These are phyloP conservation scores for Rhododendron mucronatum DNA, from an alignment of 148 eudicot species.

Conservation along the genomic window DNA sequence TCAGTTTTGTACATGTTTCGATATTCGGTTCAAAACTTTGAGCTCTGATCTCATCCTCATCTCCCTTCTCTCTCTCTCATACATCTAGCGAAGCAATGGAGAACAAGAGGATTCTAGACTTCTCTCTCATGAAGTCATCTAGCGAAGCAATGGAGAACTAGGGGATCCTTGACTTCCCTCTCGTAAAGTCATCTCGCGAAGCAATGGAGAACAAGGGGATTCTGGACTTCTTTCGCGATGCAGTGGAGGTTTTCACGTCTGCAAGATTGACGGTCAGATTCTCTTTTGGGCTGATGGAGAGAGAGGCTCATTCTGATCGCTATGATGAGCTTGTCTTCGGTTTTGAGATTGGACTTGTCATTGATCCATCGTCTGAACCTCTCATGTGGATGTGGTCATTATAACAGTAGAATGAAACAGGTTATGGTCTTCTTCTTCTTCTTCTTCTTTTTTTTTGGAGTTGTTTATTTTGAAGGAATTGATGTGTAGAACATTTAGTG, in stretches of 20 bases:
- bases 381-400: neutral
- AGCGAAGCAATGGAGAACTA: no score
- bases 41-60: neutral
- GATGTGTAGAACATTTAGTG: no score
- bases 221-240: neutral
- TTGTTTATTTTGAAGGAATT: no score
- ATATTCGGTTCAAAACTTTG: neutral
- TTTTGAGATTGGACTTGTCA: neutral
- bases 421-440: no score
- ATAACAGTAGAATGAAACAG: neutral
- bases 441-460: no score
- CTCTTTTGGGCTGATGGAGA: neutral
- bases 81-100: no score
- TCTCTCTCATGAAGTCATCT: neutral
- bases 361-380: neutral
- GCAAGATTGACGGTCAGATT: neutral
- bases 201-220: neutral
- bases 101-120: neutral
- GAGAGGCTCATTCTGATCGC: neutral
- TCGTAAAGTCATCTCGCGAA: neutral
- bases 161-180: neutral
- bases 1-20: neutral
- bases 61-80: neutral
- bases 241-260: neutral
- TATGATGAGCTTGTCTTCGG: neutral